Conservation (phyloP, 768 basidiomycete genomes). For the Cystofilobasidium macerans region DNA sequence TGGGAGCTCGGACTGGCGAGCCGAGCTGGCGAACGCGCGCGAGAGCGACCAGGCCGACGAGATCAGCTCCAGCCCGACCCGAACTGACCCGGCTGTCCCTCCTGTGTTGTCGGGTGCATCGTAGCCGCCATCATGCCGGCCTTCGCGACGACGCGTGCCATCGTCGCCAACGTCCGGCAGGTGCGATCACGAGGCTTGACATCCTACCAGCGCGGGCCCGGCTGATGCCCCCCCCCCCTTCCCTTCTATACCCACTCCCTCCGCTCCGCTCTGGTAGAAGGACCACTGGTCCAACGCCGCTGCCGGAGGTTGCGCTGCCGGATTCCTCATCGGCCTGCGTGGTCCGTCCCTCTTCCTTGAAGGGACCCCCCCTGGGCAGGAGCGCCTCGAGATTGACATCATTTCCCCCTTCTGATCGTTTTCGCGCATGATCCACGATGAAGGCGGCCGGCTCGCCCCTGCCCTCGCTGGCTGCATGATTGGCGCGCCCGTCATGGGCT, state of each 20-base stretch:
- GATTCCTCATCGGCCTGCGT: constrained; percentile 1
- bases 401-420: background rate
- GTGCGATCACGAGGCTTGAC: too few species aligned
- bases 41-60: background rate
- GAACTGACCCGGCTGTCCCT: background rate
- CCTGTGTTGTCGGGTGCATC: too few species aligned
- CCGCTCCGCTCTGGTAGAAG: background rate
- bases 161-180: background rate
- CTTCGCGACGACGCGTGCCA: too few species aligned
- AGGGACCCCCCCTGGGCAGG: background rate
- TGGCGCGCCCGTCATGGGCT: background rate
- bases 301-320: background rate
- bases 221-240: background rate
- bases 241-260: background rate
- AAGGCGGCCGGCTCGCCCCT: background rate
- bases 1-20: too few species aligned
- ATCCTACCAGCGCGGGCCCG: too few species aligned
- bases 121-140: too few species aligned
- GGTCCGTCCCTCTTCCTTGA: background rate
- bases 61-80: background rate
- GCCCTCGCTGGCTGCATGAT: background rate
- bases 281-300: background rate
- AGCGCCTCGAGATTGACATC: too few species aligned
- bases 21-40: too few species aligned
- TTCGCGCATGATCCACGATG: background rate